Base-by-base conservation (phyloP, 2,329 filamentous ascomycete species). In the Fusarium sp. region DNA sequence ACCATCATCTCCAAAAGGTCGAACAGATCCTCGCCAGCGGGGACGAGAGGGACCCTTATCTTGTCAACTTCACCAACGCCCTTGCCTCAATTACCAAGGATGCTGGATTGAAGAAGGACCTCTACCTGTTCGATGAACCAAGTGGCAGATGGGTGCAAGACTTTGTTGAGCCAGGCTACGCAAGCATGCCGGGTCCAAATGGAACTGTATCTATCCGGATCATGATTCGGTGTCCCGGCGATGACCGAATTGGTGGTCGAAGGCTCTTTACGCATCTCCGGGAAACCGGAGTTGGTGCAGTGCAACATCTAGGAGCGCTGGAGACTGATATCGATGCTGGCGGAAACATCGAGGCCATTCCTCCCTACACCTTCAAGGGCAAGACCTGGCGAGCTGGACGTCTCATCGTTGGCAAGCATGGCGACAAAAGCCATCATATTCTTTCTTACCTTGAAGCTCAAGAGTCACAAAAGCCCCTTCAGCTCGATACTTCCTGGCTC, bases 101-200 rank as follows among this genome's bases (percentile, higher is more conserved):
- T 9, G 42, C 59, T 13, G 65, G 61, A 7, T n/a, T 70, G 6
- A 38, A 53, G 7, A 64, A 56, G 13, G 70, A 30, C 55, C 9
- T 66, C 22, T 53, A 50, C 36, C 30, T n/a, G n/a, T n/a, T n/a
- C n/a, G n/a, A n/a, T n/a, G n/a, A n/a, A n/a, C n/a, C n/a, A n/a
- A n/a, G n/a, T n/a, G n/a, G n/a, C n/a, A n/a, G n/a, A n/a, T n/a
- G 33, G 83, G 76, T 76, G 2, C 82, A 84, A 65, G 82, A 84
- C 62, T 78, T 81, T 51, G 64, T 84, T 33, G 81, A 84, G 72
- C 79, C 82, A 0, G 82, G 70, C 1, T 84, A 82, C 64, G 74
- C 78, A 5, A 82, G 79, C 56, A 83, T 84, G 71, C 82, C 82
- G 0, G 82, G 81, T 1, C 80, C 80, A 0, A 41, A 81, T 6